These are phyloP conservation scores for Cladophialophora exuberans DNA, from an alignment of 2,329 filamentous ascomycete species.

Conservation along the genomic window DNA sequence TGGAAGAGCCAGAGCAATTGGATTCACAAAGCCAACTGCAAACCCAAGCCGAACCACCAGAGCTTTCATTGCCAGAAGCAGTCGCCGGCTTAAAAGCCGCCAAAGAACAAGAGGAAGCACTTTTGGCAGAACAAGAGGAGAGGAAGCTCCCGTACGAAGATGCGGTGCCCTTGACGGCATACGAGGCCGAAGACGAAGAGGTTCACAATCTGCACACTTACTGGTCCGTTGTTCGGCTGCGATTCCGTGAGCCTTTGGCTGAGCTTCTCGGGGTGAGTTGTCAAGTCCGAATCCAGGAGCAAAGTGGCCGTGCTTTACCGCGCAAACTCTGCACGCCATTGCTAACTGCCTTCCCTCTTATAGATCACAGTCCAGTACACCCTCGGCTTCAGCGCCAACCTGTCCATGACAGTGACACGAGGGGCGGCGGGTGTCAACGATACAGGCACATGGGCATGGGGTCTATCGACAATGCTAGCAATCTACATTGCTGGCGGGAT, in stretches of 20 bases:
- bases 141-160: constrained; percentile 44
- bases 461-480: constrained; percentile 57
- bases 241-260: constrained; percentile 57
- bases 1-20: too few species aligned
- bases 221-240: constrained; percentile 55
- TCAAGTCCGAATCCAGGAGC: too few species aligned
- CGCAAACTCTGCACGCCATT: too few species aligned
- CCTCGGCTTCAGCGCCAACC: constrained; percentile 55
- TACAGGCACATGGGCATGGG: constrained; percentile 55
- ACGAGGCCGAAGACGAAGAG: constrained; percentile 50
- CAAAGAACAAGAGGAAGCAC: constrained; percentile 20
- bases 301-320: too few species aligned
- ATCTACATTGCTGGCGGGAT: constrained; percentile 54
- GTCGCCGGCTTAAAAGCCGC: constrained; percentile 21
- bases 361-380: constrained; percentile 40
- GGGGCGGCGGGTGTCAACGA: constrained; percentile 47
- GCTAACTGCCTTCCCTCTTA: not conserved
- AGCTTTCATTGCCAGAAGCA: constrained; percentile 14
- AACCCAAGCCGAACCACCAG: constrained; percentile 4
- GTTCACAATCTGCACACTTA: constrained; percentile 54
- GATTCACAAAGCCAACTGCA: too few species aligned
- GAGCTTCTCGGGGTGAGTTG: constrained; percentile 54
- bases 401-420: constrained; percentile 45
- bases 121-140: too few species aligned
- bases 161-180: constrained; percentile 49